Conservation (phyloP, 257 asterid genomes). For the Solanum commersonii region DNA sequence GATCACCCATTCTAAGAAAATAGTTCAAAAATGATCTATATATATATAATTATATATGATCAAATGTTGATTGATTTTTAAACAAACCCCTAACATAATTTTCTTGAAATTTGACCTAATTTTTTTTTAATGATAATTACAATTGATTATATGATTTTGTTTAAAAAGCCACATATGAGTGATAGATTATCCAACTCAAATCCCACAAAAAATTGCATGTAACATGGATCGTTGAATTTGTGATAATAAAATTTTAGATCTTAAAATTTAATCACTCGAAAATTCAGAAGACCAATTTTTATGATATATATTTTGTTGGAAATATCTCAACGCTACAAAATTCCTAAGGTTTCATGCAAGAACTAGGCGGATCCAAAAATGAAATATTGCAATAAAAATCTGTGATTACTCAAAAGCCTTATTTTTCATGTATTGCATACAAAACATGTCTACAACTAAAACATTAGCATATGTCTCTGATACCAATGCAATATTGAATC, state of each 20-base stretch:
- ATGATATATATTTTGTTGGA: background rate
- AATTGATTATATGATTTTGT: background rate
- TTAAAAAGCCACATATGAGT: background rate
- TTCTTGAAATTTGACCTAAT: background rate
- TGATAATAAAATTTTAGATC: background rate
- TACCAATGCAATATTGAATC: background rate
- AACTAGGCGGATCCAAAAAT: background rate
- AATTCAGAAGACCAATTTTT: background rate
- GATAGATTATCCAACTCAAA: background rate
- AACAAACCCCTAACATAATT: background rate
- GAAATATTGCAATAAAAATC: background rate
- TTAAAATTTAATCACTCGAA: background rate
- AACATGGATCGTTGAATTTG: background rate
- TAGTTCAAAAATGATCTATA: background rate
- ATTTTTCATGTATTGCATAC: background rate
- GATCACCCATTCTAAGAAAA: background rate
- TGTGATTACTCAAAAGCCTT: background rate
- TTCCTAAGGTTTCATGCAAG: background rate
- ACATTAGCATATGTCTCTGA: background rate
- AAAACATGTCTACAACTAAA: background rate
- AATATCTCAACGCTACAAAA: background rate
- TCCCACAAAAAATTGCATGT: background rate
- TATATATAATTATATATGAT: background rate
- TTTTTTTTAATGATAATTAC: background rate
- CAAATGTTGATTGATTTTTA: no score